A percentile compares a stretch with the other conserved stretches of the same genome.
phyloP scores from a whole-genome alignment of 164 flowering plant genomes.

The Cinnamomum micranthum region DNA sequence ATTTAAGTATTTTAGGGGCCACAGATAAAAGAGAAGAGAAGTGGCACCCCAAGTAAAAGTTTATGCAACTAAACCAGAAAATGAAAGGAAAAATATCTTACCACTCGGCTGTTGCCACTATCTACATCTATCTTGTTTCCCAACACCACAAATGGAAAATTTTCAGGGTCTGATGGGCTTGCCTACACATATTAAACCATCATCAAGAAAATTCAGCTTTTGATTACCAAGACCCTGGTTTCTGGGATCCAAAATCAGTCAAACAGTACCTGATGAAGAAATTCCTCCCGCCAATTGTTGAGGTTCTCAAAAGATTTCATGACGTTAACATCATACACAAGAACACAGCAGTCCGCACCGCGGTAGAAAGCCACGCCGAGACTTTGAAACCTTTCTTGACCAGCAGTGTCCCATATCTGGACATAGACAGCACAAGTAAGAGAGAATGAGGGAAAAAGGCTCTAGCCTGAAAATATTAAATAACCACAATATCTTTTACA shows the following conservation, averaged over 20 bases:
- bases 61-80: not conserved
- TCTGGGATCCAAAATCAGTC: not conserved
- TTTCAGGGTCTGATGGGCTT: conserved; percentile 86
- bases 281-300: conserved; percentile 87
- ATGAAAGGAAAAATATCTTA: conserved; percentile 23
- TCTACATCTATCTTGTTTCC: conserved; percentile 93
- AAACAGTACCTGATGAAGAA: conserved; percentile 66
- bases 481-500: too few species aligned
- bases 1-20: not conserved
- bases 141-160: conserved; percentile 87
- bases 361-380: conserved; percentile 92
- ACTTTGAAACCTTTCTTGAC: conserved; percentile 94
- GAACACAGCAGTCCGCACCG: conserved; percentile 94
- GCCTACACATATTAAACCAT: conserved; percentile 47
- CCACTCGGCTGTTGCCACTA: conserved; percentile 96
- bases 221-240: not conserved
- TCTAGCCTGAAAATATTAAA: too few species aligned
- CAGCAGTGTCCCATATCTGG: conserved; percentile 97
- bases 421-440: not conserved
- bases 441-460: not conserved
- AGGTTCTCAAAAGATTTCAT: conserved; percentile 83
- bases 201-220: not conserved
- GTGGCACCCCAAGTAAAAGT: not conserved
- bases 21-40: not conserved
- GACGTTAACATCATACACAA: conserved; percentile 88